phyloP scores from a whole-genome alignment of 2,329 filamentous ascomycete species.

The Penicillium sclerotigenum region DNA sequence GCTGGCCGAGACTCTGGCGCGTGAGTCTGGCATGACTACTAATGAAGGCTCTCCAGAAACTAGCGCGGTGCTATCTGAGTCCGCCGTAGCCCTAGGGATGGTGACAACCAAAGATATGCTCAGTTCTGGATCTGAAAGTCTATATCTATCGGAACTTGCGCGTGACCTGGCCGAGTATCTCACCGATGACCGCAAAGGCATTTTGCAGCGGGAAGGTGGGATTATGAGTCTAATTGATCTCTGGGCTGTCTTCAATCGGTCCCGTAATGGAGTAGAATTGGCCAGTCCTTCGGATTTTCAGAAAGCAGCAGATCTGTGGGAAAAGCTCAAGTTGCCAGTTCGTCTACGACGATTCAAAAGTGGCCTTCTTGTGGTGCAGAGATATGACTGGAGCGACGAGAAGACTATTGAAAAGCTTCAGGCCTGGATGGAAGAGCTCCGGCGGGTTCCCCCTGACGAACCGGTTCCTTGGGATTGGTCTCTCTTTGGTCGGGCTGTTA shows the following conservation, averaged over 20 bases:
- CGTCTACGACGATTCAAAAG: slow-evolving; percentile 85
- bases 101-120: slow-evolving; percentile 96
- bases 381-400: slow-evolving; percentile 82
- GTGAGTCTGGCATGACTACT: slow-evolving; percentile 58
- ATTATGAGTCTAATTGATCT: slow-evolving; percentile 88
- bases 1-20: slow-evolving; percentile 81
- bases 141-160: slow-evolving; percentile 85
- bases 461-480: slow-evolving; percentile 72
- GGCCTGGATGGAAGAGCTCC: slow-evolving; percentile 72
- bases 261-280: slow-evolving; percentile 87
- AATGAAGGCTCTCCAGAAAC: slow-evolving; percentile 66
- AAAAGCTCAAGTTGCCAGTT: slow-evolving; percentile 79
- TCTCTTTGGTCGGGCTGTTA: slow-evolving; percentile 77
- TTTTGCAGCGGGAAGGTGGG: slow-evolving; percentile 75
- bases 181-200: slow-evolving; percentile 75
- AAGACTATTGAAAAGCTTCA: slow-evolving; percentile 76
- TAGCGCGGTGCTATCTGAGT: slow-evolving; percentile 72
- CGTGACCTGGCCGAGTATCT: slow-evolving; percentile 84
- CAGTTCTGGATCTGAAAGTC: slow-evolving; percentile 71
- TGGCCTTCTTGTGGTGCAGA: slow-evolving; percentile 90
- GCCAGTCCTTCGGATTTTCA: slow-evolving; percentile 90
- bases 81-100: slow-evolving; percentile 77
- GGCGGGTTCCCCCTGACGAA: slow-evolving; percentile 61
- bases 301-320: slow-evolving; percentile 84
- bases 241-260: slow-evolving; percentile 93